Evolutionary conservation across 345 rosid genomes (phyloP), one percentile per base, ranked within the genome.

Genomic region (Salix dunnii): DNA sequence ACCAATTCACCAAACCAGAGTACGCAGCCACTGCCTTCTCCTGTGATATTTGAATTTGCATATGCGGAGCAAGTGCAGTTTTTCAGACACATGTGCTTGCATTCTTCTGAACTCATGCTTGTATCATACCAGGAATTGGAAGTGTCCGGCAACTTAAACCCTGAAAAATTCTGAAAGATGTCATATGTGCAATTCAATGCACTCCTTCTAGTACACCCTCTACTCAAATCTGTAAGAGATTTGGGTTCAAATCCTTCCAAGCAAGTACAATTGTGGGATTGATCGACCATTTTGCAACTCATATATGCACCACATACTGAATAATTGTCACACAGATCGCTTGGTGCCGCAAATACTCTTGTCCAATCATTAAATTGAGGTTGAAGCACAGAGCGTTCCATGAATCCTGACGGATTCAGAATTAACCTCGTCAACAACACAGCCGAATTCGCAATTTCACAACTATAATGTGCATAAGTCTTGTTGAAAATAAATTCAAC

Each of bases 321-420:
- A 42, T 75, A 82, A 21, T 61, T 49, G 31, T 79, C 85, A 5
- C 85, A 79, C 2, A n/a, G 33, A 48, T 82, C 82, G 55, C 31
- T 8, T 28, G 70, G 64, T 17, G 75, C 70, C 13, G 0, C 0
- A 9, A 62, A 64, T 31, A 60, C 1, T 3, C 1, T 1, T 48
- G 0, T 46, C 78, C 72, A 62, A 7, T 0, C 6, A 13, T 18
- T 17, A 33, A 36, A 0, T 31, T 5, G 10, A 2, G 2, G 16
- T 5, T 3, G 0, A 5, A 51, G n/a, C 0, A 14, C 21, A 12
- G 25, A 70, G 16, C 74, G 78, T 67, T 62, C n/a, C 30, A 74
- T 6, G 7, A 36, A 27, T 1, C 82, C 82, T 23, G 78, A 61
- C 14, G 35, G 55, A 40, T 14, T 35, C 80, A 82, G 1, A 33